These are phyloP conservation scores for Ogataea nonfermentans DNA, from an alignment of 805 yeast species.

Conservation along the genomic window DNA sequence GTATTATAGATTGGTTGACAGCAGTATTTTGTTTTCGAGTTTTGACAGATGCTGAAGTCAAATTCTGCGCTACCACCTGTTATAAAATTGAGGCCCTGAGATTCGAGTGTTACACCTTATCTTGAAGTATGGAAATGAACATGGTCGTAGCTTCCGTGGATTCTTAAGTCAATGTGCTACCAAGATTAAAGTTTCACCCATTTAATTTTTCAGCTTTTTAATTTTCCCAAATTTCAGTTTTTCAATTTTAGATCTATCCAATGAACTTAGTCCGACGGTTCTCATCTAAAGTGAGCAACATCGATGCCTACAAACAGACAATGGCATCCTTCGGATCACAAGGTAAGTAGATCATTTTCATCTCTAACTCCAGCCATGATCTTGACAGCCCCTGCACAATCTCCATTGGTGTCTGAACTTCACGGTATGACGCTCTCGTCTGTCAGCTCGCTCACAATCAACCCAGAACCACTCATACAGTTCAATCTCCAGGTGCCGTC, in stretches of 20 bases:
- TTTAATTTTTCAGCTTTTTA: constrained; percentile 4
- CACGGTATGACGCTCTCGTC: constrained; percentile 88
- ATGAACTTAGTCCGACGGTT: constrained; percentile 8
- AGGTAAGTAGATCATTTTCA: constrained; percentile 30
- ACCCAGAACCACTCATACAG: constrained; percentile 75
- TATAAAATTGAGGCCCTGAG: too few relatives aligned
- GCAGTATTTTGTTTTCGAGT: too few relatives aligned
- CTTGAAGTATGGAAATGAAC: too few relatives aligned
- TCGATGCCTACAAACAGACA: constrained; percentile 31
- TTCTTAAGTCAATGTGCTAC: too few relatives aligned
- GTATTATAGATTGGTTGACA: too few relatives aligned
- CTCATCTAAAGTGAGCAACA: constrained; percentile 20
- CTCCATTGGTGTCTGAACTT: constrained; percentile 26
- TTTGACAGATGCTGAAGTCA: too few relatives aligned
- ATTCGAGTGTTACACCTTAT: too few relatives aligned
- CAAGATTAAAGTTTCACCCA: too few relatives aligned
- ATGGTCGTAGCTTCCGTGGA: too few relatives aligned
- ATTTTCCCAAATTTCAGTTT: too few relatives aligned
- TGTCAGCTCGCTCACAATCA: constrained; percentile 74
- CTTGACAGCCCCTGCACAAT: constrained; percentile 46
- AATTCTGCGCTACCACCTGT: too few relatives aligned
- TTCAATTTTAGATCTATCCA: too few relatives aligned
- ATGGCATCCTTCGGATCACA: constrained; percentile 38
- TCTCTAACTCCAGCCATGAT: constrained; percentile 52
- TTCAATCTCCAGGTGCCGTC: constrained; percentile 89